Evolutionary conservation across 257 asterid genomes (phyloP).

Genomic region (Nicotiana tabacum): DNA sequence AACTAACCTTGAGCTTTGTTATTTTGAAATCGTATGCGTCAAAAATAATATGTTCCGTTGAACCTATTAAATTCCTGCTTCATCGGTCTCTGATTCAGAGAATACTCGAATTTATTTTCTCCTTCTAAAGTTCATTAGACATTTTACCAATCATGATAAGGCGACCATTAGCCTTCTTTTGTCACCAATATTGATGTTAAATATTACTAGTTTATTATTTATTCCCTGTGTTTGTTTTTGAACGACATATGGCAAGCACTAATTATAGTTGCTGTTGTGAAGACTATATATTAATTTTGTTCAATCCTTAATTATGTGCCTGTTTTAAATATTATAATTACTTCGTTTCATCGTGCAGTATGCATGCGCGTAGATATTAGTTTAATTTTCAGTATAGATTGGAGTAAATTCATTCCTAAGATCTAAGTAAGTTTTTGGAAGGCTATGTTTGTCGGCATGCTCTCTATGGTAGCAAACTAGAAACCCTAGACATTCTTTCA

Average conservation of each 20-base stretch:
- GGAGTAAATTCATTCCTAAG: background rate
- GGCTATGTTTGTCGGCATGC: slow-evolving; percentile 18
- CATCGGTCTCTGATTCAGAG: too few relatives aligned
- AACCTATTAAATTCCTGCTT: too few relatives aligned
- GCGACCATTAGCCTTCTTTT: background rate
- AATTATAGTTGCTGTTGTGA: background rate
- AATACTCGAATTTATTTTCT: too few relatives aligned
- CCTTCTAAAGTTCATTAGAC: too few relatives aligned
- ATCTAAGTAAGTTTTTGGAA: slow-evolving; percentile 12
- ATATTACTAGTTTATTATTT: background rate
- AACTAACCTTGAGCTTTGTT: too few relatives aligned
- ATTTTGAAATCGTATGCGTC: too few relatives aligned
- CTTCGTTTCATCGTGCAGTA: slow-evolving; percentile 12
- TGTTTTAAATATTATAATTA: background rate
- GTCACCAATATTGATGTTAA: background rate
- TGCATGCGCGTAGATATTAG: slow-evolving; percentile 31
- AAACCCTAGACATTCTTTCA: slow-evolving; percentile 12
- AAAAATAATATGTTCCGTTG: too few relatives aligned
- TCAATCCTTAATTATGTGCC: background rate
- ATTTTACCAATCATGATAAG: background rate
- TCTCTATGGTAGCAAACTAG: background rate
- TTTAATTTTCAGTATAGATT: background rate
- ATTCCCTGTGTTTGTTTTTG: background rate
- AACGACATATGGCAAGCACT: background rate
- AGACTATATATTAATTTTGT: too few relatives aligned